Evolutionary conservation across 495 filamentous ascomycete species (phyloP), one percentile per base, ranked within the genome.

Genomic region (Usnea hakonensis): DNA sequence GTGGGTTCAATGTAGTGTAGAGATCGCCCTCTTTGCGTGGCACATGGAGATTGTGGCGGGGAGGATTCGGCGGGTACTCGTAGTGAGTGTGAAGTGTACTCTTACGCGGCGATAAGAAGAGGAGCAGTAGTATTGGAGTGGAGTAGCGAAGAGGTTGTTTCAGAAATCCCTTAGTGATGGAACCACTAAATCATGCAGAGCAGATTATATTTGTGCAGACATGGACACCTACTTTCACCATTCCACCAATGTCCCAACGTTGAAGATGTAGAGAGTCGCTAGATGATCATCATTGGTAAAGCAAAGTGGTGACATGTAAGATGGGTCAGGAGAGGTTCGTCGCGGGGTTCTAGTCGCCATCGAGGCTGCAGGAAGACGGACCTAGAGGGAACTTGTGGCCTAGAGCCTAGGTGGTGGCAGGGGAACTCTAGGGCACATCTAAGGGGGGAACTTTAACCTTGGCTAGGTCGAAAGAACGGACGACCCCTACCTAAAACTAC

Each of bases 311-410:
- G 19, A 32, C 26, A 28, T 17, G 26, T 32, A 52, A 52, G 48
- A 52, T 19, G 48, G 28, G 26, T 52, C 48, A 52, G 48, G 48
- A 52, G 48, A 52, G 48, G 48, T 32, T 52, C 28, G 48, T 52
- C 48, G 48, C 48, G 48, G 48, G 48, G 48, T 52, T 28, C 48
- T 52, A 52, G 65, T 67, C 65, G 65, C 65, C 63, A 64, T 64
- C 44, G 58, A 62, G 60, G 41, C 48, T 52, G 48, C 48, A 52
- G 48, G 48, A 52, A 19, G 48, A 32, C 48, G 26, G 48, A 16
- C 48, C 48, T 50, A 40, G 32, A 56, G 36, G 36, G 54, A 56
- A 38, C 48, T 52, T 52, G 54, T 40, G 54, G 54, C 5, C 54
- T 46, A 32, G 59, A 33, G 54, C 5, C 54, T 46, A 32, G 59